Percentiles rank a stretch among this genome's conserved stretches.
Conservation (phyloP, 2,329 filamentous ascomycete species). For the Gyromitra esculenta region DNA sequence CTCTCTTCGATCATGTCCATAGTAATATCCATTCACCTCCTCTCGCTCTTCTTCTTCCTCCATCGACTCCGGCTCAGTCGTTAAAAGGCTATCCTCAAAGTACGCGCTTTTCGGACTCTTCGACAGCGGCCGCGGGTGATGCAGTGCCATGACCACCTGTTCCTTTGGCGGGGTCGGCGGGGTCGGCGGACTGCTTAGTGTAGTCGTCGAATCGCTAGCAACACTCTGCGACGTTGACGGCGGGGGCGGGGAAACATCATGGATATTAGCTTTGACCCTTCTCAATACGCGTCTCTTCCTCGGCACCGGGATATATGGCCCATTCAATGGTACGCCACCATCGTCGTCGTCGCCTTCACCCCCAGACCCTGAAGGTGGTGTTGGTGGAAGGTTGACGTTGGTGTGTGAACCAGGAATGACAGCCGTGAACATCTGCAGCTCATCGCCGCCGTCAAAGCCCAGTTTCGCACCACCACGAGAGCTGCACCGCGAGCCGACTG, state of each 20-base stretch:
- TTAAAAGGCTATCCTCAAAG: conserved; percentile 45
- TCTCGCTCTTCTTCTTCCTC: conserved; percentile 1
- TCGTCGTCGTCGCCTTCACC: conserved; percentile 48
- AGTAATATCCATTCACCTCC: conserved; percentile 33
- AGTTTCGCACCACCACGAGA: conserved; percentile 44
- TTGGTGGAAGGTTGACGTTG: conserved; percentile 44
- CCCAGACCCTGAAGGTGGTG: conserved; percentile 41
- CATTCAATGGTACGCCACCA: conserved; percentile 37
- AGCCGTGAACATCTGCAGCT: conserved; percentile 46
- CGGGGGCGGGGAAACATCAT: conserved; percentile 41
- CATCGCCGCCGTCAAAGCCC: conserved; percentile 39
- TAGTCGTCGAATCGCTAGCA: conserved; percentile 41
- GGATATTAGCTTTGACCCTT: conserved; percentile 48
- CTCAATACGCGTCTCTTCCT: conserved; percentile 45
- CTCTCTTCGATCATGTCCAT: conserved; percentile 21
- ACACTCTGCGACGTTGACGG: conserved; percentile 15
- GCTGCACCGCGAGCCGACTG: conserved; percentile 45
- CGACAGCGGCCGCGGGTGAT: conserved; percentile 50
- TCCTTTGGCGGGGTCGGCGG: conserved; percentile 43
- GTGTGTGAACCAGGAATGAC: conserved; percentile 46
- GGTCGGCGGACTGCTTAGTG: conserved; percentile 31
- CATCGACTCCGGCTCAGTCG: background rate
- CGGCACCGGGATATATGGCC: conserved; percentile 1
- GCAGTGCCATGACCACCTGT: conserved; percentile 33
- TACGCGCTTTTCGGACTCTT: conserved; percentile 54